These are phyloP conservation scores for Herpetomonas muscarum DNA, from an alignment of 208 protist genomes.

Conservation along the genomic window DNA sequence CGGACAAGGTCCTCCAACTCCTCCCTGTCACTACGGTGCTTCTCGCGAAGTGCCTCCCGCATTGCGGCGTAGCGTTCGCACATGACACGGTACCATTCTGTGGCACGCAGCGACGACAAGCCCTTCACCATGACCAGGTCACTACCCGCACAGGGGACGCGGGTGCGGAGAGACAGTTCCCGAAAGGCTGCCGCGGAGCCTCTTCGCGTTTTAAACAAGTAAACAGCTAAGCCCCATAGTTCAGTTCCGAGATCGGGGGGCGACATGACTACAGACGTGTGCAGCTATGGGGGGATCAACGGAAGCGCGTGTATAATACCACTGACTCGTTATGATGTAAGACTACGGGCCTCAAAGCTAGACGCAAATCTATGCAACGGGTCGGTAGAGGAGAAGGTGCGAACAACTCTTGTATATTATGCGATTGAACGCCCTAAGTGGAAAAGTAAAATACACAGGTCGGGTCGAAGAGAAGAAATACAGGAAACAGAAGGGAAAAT, in stretches of 20 bases:
- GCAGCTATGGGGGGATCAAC: no score
- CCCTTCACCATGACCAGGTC: slow-evolving; percentile 4
- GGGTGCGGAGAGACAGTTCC: slow-evolving; percentile 53
- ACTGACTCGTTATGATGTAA: no score
- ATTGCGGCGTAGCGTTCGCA: slow-evolving; percentile 27
- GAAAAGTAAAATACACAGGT: no score
- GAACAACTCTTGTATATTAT: no score
- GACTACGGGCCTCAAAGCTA: no score
- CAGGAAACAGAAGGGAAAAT: no score
- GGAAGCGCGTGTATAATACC: no score
- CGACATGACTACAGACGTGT: slow-evolving; percentile 4
- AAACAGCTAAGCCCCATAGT: slow-evolving; percentile 59
- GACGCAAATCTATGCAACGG: no score
- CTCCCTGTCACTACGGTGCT: slow-evolving; percentile 21
- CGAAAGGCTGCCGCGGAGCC: slow-evolving; percentile 21
- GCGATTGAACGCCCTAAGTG: no score
- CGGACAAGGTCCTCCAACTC: slow-evolving; percentile 50
- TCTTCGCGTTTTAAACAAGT: slow-evolving; percentile 45
- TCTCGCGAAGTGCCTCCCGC: slow-evolving; percentile 13
- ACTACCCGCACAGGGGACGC: slow-evolving; percentile 4
- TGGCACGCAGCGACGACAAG: slow-evolving; percentile 17
- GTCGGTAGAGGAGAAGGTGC: no score
- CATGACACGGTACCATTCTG: slow-evolving; percentile 55
- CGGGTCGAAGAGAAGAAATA: no score
- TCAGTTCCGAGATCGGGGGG: slow-evolving; percentile 54